Base-by-base conservation (phyloP, 2,329 filamentous ascomycete species). In the Chrysoporthe austroafricana region DNA sequence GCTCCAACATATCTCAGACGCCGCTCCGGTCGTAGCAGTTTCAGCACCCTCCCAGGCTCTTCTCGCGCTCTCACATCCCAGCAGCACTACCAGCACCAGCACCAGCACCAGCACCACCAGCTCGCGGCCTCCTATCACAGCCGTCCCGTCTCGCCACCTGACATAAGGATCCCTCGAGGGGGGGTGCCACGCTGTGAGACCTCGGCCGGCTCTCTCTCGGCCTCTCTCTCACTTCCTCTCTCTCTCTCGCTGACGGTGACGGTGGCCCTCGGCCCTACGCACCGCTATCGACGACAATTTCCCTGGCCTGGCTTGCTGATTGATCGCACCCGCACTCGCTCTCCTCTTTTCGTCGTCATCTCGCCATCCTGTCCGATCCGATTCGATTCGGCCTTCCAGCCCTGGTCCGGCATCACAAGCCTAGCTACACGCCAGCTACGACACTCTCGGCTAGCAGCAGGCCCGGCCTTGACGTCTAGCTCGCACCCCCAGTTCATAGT, bases 1-100 rank as follows among this genome's bases (percentile, higher is more conserved):
- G 46, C 65, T 52, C 59, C 60, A 62, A 66, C 66, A 63, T 62
- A 58, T 66, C 70, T 71, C 73, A 72, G 67, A 75, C 71, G 62
- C 48, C 60, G 63, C 62, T 67, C 65, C 63, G 64, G 59, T 62
- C 61, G 62, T 61, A 66, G 69, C 70, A 14, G 73, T 74, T 74
- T 73, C 73, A 74, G 60, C 63, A 62, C 65, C 44, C 36, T 61
- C 57, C 56, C 42, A 64, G 42, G 44, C 26, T 48, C 66, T 13
- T 46, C 44, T 46, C n/a, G 48, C 26, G 26, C 26, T 2, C 26
- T 26, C 26, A 26, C 26, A 26, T 26, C 26, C 26, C 26, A 26
- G 26, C 26, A 26, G 26, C 26, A 26, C 26, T 26, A 26, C 26
- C 26, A 26, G 26, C 26, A 26, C 26, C 26, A 26, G 26, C 26